A percentile compares a stretch with the other conserved stretches of the same genome.
phyloP scores from a whole-genome alignment of 768 basidiomycete species.

The Pisolithus tinctorius region DNA sequence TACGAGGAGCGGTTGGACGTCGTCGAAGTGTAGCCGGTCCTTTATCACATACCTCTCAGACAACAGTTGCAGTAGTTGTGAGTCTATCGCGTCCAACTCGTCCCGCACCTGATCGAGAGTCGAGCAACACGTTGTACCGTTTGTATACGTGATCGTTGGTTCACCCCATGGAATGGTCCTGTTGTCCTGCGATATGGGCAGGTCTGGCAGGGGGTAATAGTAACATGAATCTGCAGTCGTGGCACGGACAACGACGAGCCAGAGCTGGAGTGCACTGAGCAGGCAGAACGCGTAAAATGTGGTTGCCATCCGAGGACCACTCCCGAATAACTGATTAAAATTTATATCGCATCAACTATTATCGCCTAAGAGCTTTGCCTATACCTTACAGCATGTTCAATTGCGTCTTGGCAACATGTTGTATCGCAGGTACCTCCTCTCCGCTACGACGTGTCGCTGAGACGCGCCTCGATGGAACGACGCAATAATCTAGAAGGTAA shows the following conservation, averaged over 20 bases:
- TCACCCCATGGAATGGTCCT: slow-evolving; percentile 18
- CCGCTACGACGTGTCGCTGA: too few species aligned
- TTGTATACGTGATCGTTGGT: slow-evolving; percentile 11
- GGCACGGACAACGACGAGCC: neutral
- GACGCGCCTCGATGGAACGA: too few species aligned
- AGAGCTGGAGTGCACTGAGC: neutral
- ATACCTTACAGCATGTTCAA: too few species aligned
- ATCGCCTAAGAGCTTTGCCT: too few species aligned
- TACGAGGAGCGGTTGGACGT: neutral
- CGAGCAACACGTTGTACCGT: slow-evolving; percentile 20
- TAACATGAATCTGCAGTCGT: slow-evolving; percentile 12
- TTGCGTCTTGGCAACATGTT: too few species aligned
- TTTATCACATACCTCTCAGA: slow-evolving; percentile 9
- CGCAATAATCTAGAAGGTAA: too few species aligned
- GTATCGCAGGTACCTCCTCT: too few species aligned
- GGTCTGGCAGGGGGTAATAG: slow-evolving; percentile 6
- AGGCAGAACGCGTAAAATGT: neutral
- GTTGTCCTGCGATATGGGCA: slow-evolving; percentile 11
- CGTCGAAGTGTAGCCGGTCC: neutral
- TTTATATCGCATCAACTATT: too few species aligned
- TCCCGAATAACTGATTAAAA: too few species aligned
- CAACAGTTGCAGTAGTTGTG: slow-evolving; percentile 13
- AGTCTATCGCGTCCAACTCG: slow-evolving; percentile 14
- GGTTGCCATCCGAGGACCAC: neutral
- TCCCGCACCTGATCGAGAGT: slow-evolving; percentile 15